Evolutionary conservation across 2,329 filamentous ascomycete genomes (phyloP), one percentile per base, ranked within the genome.

Genomic region (Exophiala alcalophila): DNA sequence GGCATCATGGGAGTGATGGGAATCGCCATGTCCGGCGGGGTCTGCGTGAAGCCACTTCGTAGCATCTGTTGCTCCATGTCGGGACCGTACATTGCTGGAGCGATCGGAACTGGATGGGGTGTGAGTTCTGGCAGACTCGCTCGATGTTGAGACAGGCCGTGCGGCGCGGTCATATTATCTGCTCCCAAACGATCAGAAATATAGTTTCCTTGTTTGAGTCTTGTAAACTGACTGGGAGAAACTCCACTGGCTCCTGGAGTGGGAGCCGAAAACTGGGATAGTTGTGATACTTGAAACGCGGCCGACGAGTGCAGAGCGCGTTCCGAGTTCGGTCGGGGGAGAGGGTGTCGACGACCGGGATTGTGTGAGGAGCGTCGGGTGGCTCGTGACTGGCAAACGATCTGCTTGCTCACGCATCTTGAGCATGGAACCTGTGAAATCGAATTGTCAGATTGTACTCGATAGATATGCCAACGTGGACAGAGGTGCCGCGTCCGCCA

Each of bases 391-490:
- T 53, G 40, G 35, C 56, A 58, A 4, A 53, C 49, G 32, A 56
- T 55, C 40, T 55, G 54, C 35, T 58, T 58, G 47, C 38, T 53
- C 27, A 53, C 48, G 50, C 56, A 58, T 45, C 56, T 47, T 23
- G 55, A 54, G 35, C 56, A 58, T 16, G 56, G 56, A n/a, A 56
- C 49, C 56, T 58, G 20, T 20, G 29, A 30, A 23, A n/a, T n/a
- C 30, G 43, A 28, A 6, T 9, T 19, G 44, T 47, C 27, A 52
- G 45, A 33, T 21, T 11, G 15, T 11, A 31, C 5, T 29, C 33
- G 18, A 14, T 19, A 11, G 26, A 8, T 14, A 37, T 31, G 15
- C 11, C 15, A 34, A 28, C 24, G 14, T n/a, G 20, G n/a, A 10
- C 14, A 21, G 7, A 25, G 32, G 25, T 7, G 7, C 12, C 8